phyloP scores from a whole-genome alignment of 768 basidiomycete genomes.

The Royoungia palumana region DNA sequence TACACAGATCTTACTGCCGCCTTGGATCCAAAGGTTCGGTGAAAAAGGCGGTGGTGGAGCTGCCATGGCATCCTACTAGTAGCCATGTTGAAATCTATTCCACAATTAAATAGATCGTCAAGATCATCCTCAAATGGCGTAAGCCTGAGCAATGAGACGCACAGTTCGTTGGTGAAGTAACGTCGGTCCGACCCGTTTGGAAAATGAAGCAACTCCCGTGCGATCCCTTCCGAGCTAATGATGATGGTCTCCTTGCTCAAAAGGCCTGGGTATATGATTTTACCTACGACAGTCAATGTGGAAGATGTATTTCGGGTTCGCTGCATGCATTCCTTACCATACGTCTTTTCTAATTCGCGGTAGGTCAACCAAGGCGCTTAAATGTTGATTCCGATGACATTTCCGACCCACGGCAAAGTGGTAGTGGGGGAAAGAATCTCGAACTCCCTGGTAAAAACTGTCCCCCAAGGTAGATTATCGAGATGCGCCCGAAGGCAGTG shows the following conservation, averaged over 20 bases:
- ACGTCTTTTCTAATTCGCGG: neutral
- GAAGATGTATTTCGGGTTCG: too few species aligned
- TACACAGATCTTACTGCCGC: constrained; percentile 24
- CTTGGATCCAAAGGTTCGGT: constrained; percentile 12
- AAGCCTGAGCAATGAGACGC: neutral
- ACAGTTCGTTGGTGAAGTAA: constrained; percentile 6
- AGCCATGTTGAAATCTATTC: constrained; percentile 16
- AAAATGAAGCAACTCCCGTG: constrained; percentile 37
- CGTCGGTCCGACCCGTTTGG: constrained; percentile 34
- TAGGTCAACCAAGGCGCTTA: constrained; percentile 1
- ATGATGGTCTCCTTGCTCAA: constrained; percentile 21
- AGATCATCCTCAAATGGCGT: neutral
- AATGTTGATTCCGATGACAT: neutral
- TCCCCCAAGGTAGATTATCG: too few species aligned
- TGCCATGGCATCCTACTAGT: constrained; percentile 25
- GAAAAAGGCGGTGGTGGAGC: constrained; percentile 19
- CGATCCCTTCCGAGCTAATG: constrained; percentile 32
- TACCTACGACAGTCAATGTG: constrained; percentile 1
- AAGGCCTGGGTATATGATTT: constrained; percentile 1
- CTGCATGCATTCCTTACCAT: neutral
- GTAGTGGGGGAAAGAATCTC: too few species aligned
- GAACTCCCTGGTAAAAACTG: too few species aligned
- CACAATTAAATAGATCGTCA: neutral
- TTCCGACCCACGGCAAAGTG: too few species aligned
- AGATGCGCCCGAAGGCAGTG: too few species aligned